These are phyloP conservation scores for Neofusicoccum umdonicola DNA, from an alignment of 2,329 filamentous ascomycete genomes.

Conservation along the genomic window DNA sequence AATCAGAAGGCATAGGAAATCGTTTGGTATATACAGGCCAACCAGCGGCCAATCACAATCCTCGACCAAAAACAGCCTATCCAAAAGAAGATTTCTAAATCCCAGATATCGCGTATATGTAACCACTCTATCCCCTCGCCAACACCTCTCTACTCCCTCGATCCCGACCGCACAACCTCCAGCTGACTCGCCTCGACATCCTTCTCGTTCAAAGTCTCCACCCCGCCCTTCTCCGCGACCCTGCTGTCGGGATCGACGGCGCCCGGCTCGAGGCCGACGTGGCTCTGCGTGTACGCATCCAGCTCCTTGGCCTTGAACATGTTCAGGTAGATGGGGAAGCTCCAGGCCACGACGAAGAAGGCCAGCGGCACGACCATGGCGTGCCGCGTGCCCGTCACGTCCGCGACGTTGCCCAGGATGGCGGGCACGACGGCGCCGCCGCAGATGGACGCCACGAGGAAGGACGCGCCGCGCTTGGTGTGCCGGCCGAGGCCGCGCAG, in stretches of 20 bases:
- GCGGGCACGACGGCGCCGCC: conserved; percentile 37
- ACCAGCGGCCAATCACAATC: no score
- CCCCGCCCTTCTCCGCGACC: neutral
- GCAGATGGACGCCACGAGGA: conserved; percentile 36
- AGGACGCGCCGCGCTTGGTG: conserved; percentile 40
- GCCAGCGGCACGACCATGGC: conserved; percentile 37
- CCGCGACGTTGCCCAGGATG: conserved; percentile 36
- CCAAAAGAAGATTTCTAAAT: no score
- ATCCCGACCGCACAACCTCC: neutral
- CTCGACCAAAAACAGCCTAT: no score
- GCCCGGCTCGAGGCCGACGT: conserved; percentile 29
- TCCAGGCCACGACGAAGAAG: conserved; percentile 36
- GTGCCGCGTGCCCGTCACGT: conserved; percentile 31
- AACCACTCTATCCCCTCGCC: no score
- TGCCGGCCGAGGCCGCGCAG: conserved; percentile 38
- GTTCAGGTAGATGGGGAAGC: conserved; percentile 38
- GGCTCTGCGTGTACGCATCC: conserved; percentile 34
- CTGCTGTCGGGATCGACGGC: conserved; percentile 15
- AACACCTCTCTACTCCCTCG: neutral
- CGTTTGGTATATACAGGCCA: no score
- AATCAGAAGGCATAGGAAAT: no score
- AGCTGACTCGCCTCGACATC: conserved; percentile 10
- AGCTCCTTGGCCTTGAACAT: conserved; percentile 33
- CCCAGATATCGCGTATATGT: no score
- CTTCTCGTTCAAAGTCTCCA: neutral